Conservation (phyloP, 768 basidiomycete species). For the Dioszegia hungarica region DNA sequence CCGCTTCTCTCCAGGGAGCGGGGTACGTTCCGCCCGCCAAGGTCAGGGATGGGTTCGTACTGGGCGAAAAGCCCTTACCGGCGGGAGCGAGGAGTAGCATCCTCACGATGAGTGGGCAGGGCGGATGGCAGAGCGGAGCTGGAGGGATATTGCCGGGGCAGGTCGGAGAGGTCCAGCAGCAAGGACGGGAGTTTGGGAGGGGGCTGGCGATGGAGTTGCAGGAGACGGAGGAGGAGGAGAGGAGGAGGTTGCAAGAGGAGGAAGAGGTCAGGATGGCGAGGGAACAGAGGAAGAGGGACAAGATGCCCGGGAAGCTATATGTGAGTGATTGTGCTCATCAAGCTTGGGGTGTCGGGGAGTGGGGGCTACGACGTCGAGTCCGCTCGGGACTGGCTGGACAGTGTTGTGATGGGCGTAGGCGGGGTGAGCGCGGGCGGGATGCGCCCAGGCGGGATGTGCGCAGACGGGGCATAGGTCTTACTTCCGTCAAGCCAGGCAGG, state of each 20-base stretch:
- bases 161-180: slow-evolving; percentile 60
- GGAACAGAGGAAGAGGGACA: slow-evolving; percentile 1
- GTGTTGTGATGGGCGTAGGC: background rate
- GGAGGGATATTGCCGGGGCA: slow-evolving; percentile 64
- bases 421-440: background rate
- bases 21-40: slow-evolving; percentile 28
- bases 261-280: slow-evolving; percentile 22
- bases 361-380: no score
- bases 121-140: slow-evolving; percentile 62
- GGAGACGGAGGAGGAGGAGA: slow-evolving; percentile 45
- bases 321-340: slow-evolving; percentile 53
- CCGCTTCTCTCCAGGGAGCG: slow-evolving; percentile 68
- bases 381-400: no score
- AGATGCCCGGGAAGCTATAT: slow-evolving; percentile 54
- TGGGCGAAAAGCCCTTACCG: slow-evolving; percentile 72
- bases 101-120: slow-evolving; percentile 47
- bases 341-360: no score
- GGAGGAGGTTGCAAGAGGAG: slow-evolving; percentile 49
- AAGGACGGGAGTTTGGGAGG: slow-evolving; percentile 6
- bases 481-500: no score
- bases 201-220: slow-evolving; percentile 38
- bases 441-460: no score
- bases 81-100: slow-evolving; percentile 61
- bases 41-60: slow-evolving; percentile 53
- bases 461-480: no score